Conservation (phyloP, 345 rosid genomes). For the Lepidium didymum region DNA sequence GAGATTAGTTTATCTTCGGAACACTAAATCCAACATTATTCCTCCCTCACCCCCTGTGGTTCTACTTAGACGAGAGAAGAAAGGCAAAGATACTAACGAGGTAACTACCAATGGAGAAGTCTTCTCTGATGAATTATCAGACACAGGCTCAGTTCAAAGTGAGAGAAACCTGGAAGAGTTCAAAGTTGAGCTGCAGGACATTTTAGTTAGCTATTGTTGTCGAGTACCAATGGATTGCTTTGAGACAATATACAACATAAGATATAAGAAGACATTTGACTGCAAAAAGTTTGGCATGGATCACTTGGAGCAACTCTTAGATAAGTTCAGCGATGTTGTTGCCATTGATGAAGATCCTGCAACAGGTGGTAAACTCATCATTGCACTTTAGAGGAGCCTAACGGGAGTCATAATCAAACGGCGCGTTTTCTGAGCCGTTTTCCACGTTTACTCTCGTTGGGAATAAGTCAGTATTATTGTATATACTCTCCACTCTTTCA, state of each 20-base stretch:
- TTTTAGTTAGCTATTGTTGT: conserved; percentile 80
- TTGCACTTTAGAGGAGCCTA: conserved; percentile 5
- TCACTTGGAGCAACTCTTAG: conserved; percentile 67
- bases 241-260: conserved; percentile 70
- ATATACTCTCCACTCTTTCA: neutral
- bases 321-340: conserved; percentile 61
- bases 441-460: neutral
- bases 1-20: conserved; percentile 62
- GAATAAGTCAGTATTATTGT: neutral
- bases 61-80: conserved; percentile 49
- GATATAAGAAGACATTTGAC: conserved; percentile 69
- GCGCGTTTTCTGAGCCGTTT: neutral
- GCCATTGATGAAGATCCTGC: conserved; percentile 54
- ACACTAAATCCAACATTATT: conserved; percentile 45
- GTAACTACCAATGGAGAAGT: conserved; percentile 33
- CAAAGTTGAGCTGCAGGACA: conserved; percentile 78
- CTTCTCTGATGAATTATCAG: conserved; percentile 72
- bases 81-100: conserved; percentile 40
- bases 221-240: conserved; percentile 62
- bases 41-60: conserved; percentile 46
- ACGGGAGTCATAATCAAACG: too few species aligned
- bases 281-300: conserved; percentile 50
- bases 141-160: conserved; percentile 17
- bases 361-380: conserved; percentile 51
- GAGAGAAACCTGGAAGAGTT: conserved; percentile 50